phyloP scores from a whole-genome alignment of 2,329 filamentous ascomycete species.

The Rhinocladiella similis region DNA sequence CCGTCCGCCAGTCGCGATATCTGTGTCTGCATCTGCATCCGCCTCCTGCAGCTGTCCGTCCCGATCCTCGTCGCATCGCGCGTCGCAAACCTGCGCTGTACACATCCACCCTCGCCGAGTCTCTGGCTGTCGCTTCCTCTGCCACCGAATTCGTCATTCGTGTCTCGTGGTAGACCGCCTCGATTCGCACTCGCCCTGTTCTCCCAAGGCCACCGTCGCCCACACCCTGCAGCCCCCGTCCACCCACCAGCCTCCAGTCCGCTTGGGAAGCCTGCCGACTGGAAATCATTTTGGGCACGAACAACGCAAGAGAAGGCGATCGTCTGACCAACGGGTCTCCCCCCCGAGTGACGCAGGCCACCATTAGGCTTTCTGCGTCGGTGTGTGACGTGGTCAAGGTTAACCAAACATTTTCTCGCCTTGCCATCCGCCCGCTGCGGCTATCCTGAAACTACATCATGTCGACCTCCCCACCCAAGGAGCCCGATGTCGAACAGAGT shows the following conservation, averaged over 20 bases:
- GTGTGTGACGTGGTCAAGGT: constrained; percentile 47
- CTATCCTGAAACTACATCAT: constrained; percentile 64
- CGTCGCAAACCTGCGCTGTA: constrained; percentile 5
- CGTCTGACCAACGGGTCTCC: constrained; percentile 21
- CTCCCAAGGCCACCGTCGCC: background rate
- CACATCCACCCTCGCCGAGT: constrained; percentile 3
- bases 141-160: constrained; percentile 17
- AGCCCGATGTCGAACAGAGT: constrained; percentile 82
- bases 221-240: constrained; percentile 6
- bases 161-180: constrained; percentile 23
- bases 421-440: constrained; percentile 38
- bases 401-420: constrained; percentile 37
- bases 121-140: constrained; percentile 7
- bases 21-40: constrained; percentile 7
- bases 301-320: constrained; percentile 19
- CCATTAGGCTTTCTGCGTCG: constrained; percentile 26
- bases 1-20: background rate
- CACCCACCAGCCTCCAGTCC: background rate
- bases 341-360: constrained; percentile 27
- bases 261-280: constrained; percentile 13
- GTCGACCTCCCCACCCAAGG: constrained; percentile 93
- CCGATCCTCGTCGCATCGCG: constrained; percentile 22
- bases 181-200: constrained; percentile 3
- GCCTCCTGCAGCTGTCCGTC: constrained; percentile 24
- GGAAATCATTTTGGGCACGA: constrained; percentile 27